Conservation (phyloP, 208 protist genomes). For the Phytomonas sp. region DNA sequence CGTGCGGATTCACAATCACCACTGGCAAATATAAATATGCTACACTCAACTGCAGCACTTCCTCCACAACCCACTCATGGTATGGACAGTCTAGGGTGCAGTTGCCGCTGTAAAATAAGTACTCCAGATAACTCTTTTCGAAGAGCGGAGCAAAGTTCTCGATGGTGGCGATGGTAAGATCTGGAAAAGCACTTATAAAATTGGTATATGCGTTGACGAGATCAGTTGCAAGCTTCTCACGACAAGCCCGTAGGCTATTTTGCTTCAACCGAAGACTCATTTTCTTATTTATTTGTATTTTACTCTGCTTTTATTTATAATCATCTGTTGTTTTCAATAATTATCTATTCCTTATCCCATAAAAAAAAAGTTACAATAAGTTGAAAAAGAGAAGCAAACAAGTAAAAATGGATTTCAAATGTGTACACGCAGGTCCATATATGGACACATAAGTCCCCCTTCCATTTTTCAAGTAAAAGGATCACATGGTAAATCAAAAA, state of each 20-base stretch:
- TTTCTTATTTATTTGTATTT: neutral
- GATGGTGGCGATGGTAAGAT: slow-evolving; percentile 19
- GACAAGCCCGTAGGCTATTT: neutral
- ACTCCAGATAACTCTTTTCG: slow-evolving; percentile 38
- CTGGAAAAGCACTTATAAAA: slow-evolving; percentile 21
- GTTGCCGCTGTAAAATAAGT: slow-evolving; percentile 62
- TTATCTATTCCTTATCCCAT: no score
- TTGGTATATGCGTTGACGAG: slow-evolving; percentile 38
- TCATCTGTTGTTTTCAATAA: neutral
- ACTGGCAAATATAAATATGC: slow-evolving; percentile 52
- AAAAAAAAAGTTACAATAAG: neutral
- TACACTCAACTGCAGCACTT: slow-evolving; percentile 51
- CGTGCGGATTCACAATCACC: slow-evolving; percentile 22
- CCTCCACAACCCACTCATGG: slow-evolving; percentile 26
- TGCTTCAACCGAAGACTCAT: neutral
- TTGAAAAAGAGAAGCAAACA: neutral
- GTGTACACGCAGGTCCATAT: neutral
- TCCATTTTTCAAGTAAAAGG: neutral
- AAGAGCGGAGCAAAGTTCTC: slow-evolving; percentile 47
- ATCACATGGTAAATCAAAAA: neutral
- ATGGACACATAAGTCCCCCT: neutral
- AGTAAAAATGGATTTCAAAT: neutral
- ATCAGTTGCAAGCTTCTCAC: slow-evolving; percentile 25
- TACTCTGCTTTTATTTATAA: neutral
- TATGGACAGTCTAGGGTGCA: slow-evolving; percentile 35